Conservation (phyloP, 2,329 filamentous ascomycete genomes). For the Dactylellina haptotyla region DNA sequence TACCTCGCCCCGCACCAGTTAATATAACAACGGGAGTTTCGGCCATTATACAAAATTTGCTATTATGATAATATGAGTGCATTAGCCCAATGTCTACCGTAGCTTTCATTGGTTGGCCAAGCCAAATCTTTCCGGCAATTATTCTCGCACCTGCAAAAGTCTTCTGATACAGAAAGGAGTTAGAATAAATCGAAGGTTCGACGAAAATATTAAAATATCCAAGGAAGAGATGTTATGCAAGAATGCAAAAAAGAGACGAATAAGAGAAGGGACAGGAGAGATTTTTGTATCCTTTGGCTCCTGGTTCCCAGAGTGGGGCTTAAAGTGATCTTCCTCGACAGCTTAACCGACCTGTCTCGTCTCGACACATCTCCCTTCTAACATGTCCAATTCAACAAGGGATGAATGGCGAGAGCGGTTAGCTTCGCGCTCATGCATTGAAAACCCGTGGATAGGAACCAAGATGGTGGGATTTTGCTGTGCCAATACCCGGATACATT, state of each 20-base stretch:
- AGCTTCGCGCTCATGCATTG: too few relatives aligned
- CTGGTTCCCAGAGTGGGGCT: neutral
- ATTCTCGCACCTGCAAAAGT: too few relatives aligned
- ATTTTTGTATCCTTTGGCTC: neutral
- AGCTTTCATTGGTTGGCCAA: neutral
- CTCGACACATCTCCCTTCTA: neutral
- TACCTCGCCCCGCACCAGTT: slow-evolving; percentile 73
- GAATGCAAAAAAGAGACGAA: neutral
- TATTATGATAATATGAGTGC: too few relatives aligned
- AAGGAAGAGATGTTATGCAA: too few relatives aligned
- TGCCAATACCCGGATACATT: neutral
- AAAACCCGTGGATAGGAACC: slow-evolving; percentile 13
- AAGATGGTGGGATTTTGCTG: neutral
- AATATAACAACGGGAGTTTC: slow-evolving; percentile 64
- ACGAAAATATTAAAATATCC: too few relatives aligned
- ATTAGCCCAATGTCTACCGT: too few relatives aligned
- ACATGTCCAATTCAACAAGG: neutral
- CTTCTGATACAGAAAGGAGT: too few relatives aligned
- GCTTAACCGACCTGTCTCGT: neutral
- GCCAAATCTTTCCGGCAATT: too few relatives aligned
- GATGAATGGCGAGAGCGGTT: too few relatives aligned
- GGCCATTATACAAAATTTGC: slow-evolving; percentile 18
- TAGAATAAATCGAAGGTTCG: too few relatives aligned
- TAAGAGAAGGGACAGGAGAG: neutral
- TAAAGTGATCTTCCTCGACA: neutral